phyloP scores from a whole-genome alignment of 345 rosid genomes.

The Citrus unshiu region DNA sequence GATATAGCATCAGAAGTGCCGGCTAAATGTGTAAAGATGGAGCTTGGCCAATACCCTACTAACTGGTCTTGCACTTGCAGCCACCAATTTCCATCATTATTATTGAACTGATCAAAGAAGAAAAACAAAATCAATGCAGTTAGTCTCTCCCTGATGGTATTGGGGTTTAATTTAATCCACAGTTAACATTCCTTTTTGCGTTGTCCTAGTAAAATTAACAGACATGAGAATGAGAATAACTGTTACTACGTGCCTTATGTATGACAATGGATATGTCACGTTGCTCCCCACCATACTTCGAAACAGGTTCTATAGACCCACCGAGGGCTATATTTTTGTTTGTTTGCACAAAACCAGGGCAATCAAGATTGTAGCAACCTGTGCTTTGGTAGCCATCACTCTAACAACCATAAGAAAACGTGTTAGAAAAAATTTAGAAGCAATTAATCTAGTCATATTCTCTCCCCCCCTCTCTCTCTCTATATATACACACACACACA shows the following conservation, averaged over 20 bases:
- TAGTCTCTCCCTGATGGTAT: background rate
- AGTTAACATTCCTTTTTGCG: background rate
- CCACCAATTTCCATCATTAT: conserved; percentile 41
- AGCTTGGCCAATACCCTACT: conserved; percentile 43
- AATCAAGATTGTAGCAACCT: conserved; percentile 30
- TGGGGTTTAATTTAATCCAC: background rate
- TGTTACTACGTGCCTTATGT: conserved; percentile 12
- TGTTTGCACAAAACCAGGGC: conserved; percentile 33
- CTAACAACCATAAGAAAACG: background rate
- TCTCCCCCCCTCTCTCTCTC: too few species aligned
- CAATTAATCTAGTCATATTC: too few species aligned
- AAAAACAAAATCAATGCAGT: background rate
- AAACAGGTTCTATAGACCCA: background rate
- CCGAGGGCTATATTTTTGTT: conserved; percentile 6
- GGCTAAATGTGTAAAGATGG: conserved; percentile 23
- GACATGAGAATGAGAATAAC: background rate
- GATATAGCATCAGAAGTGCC: conserved; percentile 17
- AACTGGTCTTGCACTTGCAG: conserved; percentile 12
- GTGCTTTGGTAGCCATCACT: conserved; percentile 18
- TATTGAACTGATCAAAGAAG: conserved; percentile 21
- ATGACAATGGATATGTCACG: background rate
- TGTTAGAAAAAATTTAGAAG: too few species aligned
- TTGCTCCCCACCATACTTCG: conserved; percentile 21
- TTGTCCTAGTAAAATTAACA: background rate
- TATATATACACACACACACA: fast-evolving